A percentile compares a stretch with the other conserved stretches of the same genome.
These are phyloP conservation scores for Saturnispora silvae DNA, from an alignment of 805 yeast species.

Conservation along the genomic window DNA sequence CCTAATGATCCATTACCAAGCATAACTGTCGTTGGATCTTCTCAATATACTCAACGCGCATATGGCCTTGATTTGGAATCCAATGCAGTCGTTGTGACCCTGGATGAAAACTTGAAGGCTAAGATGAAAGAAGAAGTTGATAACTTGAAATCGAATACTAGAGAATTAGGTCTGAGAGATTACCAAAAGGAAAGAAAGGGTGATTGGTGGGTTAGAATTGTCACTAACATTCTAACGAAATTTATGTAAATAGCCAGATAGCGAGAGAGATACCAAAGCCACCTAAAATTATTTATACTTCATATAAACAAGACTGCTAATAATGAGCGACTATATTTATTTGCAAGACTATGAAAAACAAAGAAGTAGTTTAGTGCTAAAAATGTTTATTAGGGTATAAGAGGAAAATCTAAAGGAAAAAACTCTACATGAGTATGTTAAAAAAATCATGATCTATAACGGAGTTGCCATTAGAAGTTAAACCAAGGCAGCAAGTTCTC, in stretches of 20 bases:
- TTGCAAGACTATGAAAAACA: no score
- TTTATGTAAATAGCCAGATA: constrained; percentile 26
- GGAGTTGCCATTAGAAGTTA: background rate
- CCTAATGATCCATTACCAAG: constrained; percentile 53
- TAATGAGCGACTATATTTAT: no score
- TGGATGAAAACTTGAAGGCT: constrained; percentile 45
- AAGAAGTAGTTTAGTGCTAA: no score
- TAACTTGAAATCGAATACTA: constrained; percentile 45
- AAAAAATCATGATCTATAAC: no score
- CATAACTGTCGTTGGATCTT: constrained; percentile 79
- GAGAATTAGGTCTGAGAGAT: constrained; percentile 44
- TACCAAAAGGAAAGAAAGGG: constrained; percentile 56
- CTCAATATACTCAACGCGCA: constrained; percentile 87
- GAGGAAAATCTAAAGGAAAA: no score
- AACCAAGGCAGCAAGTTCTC: background rate
- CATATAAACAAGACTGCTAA: no score
- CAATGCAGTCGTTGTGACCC: constrained; percentile 71
- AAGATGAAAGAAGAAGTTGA: constrained; percentile 54
- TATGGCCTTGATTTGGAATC: constrained; percentile 82
- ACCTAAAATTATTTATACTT: background rate
- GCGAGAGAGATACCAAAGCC: background rate
- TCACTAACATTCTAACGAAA: constrained; percentile 53
- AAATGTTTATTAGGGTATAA: no score
- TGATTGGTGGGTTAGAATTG: constrained; percentile 51
- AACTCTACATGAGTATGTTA: no score